phyloP scores from a whole-genome alignment of 441 rosid species.

The Eutrema salsugineum region DNA sequence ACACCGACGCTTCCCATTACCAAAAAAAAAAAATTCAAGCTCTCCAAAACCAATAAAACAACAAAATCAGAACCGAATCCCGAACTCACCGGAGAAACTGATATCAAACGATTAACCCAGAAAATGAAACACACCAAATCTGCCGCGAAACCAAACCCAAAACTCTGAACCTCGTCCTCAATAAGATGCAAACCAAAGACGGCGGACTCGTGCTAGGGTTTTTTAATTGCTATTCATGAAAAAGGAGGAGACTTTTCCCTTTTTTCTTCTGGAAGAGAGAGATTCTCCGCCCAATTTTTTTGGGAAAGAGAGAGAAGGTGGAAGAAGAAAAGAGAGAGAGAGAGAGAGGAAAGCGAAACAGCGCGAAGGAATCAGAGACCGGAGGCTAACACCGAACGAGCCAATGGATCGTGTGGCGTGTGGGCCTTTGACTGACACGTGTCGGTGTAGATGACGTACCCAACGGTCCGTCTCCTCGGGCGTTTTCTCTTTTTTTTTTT shows the following conservation, averaged over 20 bases:
- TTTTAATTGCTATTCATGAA: constrained; percentile 20
- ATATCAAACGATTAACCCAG: not conserved
- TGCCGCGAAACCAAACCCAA: not conserved
- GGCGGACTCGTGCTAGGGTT: constrained; percentile 49
- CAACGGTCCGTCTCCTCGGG: not conserved
- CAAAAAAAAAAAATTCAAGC: too few species aligned
- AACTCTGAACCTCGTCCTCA: constrained; percentile 10
- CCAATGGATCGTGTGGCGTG: constrained; percentile 30
- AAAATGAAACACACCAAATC: not conserved
- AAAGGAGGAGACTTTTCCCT: constrained; percentile 4
- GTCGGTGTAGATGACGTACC: constrained; percentile 17
- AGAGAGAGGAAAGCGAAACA: constrained; percentile 6
- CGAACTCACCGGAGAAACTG: constrained; percentile 12
- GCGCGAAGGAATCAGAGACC: constrained; percentile 22
- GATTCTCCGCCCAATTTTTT: constrained; percentile 28
- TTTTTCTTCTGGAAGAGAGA: constrained; percentile 10
- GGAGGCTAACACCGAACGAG: constrained; percentile 30
- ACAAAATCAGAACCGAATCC: not conserved
- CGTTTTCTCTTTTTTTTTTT: not conserved
- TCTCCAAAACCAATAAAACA: not conserved
- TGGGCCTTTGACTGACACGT: constrained; percentile 32
- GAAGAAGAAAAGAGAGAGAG: not conserved
- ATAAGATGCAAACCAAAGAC: constrained; percentile 27
- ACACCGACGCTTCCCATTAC: not conserved
- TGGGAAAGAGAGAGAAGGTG: constrained; percentile 15